Evolutionary conservation across 2,329 filamentous ascomycete species (phyloP).

Genomic region (Penicillium oxalicum): DNA sequence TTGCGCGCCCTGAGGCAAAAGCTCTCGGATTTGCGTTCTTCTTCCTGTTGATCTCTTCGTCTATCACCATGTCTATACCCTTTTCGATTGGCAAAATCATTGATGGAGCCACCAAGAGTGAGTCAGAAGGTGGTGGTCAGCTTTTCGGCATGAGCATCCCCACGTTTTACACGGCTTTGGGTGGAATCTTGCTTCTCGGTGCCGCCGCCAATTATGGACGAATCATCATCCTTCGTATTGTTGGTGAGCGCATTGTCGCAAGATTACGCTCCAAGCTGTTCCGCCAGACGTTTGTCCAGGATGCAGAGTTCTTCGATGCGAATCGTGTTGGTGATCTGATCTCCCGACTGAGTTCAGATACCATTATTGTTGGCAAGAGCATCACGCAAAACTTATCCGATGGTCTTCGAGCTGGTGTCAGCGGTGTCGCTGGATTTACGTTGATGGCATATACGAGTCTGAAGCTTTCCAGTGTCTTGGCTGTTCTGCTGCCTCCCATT

Average conservation of each 20-base stretch:
- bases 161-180: constrained; percentile 83
- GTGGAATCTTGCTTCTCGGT: constrained; percentile 68
- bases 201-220: constrained; percentile 89
- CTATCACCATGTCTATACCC: constrained; percentile 91
- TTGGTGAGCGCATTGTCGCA: constrained; percentile 90
- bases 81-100: constrained; percentile 95
- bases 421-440: constrained; percentile 78
- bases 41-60: constrained; percentile 81
- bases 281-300: constrained; percentile 87
- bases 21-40: constrained; percentile 74
- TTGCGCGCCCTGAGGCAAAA: constrained; percentile 76
- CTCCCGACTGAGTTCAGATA: constrained; percentile 89
- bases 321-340: constrained; percentile 96
- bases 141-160: constrained; percentile 79
- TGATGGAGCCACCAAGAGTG: constrained; percentile 75
- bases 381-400: constrained; percentile 98
- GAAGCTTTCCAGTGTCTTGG: constrained; percentile 79
- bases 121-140: constrained; percentile 55
- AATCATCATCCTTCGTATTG: constrained; percentile 86
- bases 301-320: constrained; percentile 97
- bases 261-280: constrained; percentile 85
- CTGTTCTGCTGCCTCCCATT: constrained; percentile 83
- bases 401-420: constrained; percentile 84
- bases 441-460: constrained; percentile 96
- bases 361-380: constrained; percentile 95